Evolutionary conservation across 805 yeast species (phyloP).

Genomic region (Candida piceae): DNA sequence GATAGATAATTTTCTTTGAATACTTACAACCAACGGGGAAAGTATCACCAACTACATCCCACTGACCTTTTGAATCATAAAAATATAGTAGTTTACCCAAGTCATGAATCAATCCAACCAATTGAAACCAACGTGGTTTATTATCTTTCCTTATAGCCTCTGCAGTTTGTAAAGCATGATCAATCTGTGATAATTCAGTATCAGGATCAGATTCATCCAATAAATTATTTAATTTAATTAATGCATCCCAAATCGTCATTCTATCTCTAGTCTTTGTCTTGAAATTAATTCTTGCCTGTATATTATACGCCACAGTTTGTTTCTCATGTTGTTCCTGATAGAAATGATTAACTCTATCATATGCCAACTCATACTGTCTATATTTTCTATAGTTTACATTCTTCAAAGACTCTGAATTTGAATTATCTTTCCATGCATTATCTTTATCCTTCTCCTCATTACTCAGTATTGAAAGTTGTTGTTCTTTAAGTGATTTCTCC

Average conservation of each 20-base stretch:
- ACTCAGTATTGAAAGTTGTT: too few relatives aligned
- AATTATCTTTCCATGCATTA: slow-evolving; percentile 20
- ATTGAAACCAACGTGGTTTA: slow-evolving; percentile 72
- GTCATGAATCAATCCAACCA: slow-evolving; percentile 69
- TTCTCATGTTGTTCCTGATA: slow-evolving; percentile 64
- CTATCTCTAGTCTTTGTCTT: slow-evolving; percentile 61
- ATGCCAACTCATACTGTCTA: slow-evolving; percentile 64
- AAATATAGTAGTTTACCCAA: slow-evolving; percentile 65
- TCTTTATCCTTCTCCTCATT: slow-evolving; percentile 2
- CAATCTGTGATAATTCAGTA: slow-evolving; percentile 68
- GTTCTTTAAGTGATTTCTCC: slow-evolving; percentile 9
- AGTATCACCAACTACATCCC: slow-evolving; percentile 81
- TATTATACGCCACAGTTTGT: slow-evolving; percentile 68
- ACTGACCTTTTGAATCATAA: slow-evolving; percentile 68
- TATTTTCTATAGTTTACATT: slow-evolving; percentile 33
- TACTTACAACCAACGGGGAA: slow-evolving; percentile 71
- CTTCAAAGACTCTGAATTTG: slow-evolving; percentile 17
- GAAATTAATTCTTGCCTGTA: slow-evolving; percentile 67
- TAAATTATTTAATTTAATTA: slow-evolving; percentile 53
- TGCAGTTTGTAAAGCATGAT: slow-evolving; percentile 72
- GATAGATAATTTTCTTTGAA: slow-evolving; percentile 53
- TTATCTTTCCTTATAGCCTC: slow-evolving; percentile 65
- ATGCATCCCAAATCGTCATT: slow-evolving; percentile 70
- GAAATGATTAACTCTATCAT: slow-evolving; percentile 60
- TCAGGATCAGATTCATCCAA: slow-evolving; percentile 74